Evolutionary conservation across 2,329 filamentous ascomycete genomes (phyloP).

Genomic region (Nothopassalora personata): DNA sequence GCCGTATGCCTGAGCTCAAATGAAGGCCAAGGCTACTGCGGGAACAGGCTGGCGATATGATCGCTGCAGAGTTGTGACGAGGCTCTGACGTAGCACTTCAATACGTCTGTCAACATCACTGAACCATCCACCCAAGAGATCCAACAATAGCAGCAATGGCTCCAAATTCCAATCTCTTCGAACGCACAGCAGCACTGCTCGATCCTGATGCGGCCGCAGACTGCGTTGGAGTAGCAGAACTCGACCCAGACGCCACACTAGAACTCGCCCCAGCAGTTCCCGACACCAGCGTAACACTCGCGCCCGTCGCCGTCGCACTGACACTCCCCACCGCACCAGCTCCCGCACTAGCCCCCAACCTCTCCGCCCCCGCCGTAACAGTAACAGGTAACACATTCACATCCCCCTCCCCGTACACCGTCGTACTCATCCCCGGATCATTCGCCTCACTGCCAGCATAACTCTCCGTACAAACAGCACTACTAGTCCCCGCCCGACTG

Average conservation of each 20-base stretch:
- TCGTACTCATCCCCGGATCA: slow-evolving; percentile 17
- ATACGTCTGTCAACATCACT: background rate
- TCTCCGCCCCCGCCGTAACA: slow-evolving; percentile 14
- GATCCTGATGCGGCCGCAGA: background rate
- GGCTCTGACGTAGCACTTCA: too few species aligned
- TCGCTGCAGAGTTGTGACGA: too few species aligned
- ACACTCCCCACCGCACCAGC: background rate
- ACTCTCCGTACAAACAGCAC: slow-evolving; percentile 14
- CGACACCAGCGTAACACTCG: background rate
- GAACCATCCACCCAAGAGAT: background rate
- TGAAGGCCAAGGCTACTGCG: too few species aligned
- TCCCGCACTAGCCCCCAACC: slow-evolving; percentile 6
- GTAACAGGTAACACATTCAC: slow-evolving; percentile 14
- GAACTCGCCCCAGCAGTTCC: background rate
- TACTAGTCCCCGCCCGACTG: background rate
- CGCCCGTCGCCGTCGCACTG: slow-evolving; percentile 1
- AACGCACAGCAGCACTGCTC: slow-evolving; percentile 2
- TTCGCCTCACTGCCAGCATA: slow-evolving; percentile 16
- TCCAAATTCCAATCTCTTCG: background rate
- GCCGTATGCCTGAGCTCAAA: too few species aligned
- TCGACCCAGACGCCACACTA: background rate
- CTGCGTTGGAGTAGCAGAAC: background rate
- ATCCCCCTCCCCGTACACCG: slow-evolving; percentile 11
- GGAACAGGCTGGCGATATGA: too few species aligned
- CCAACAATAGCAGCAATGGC: background rate